Evolutionary conservation across 345 rosid genomes (phyloP).

Genomic region (Cardamine occulta): DNA sequence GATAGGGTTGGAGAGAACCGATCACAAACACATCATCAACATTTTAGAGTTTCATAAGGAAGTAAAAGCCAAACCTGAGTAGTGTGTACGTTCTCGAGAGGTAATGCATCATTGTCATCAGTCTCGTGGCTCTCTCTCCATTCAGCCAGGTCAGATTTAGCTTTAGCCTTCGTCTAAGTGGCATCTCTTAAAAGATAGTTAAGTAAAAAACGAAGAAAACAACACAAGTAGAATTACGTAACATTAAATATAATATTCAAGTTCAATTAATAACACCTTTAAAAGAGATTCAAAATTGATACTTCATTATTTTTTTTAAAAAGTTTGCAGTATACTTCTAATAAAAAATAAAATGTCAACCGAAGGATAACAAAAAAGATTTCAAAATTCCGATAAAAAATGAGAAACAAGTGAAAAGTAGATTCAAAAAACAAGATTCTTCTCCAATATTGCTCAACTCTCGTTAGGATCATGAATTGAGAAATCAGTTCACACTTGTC

Average conservation of each 20-base stretch:
- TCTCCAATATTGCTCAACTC: slow-evolving; percentile 3
- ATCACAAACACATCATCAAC: not conserved
- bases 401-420: not conserved
- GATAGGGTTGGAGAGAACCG: too few relatives aligned
- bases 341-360: not conserved
- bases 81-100: not conserved
- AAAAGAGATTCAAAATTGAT: not conserved
- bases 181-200: not conserved
- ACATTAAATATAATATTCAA: not conserved
- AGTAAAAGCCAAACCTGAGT: not conserved
- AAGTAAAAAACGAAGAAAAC: not conserved
- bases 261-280: not conserved
- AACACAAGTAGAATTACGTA: not conserved
- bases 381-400: not conserved
- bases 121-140: not conserved
- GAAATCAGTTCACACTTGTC: slow-evolving; percentile 67
- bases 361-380: not conserved
- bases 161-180: not conserved
- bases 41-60: not conserved
- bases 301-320: not conserved
- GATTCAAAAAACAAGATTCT: not conserved
- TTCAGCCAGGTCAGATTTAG: not conserved
- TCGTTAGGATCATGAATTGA: not conserved
- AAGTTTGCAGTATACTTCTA: not conserved
- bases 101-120: not conserved